Base-by-base conservation (phyloP, 2,329 filamentous ascomycete genomes). In the Arthrobotrys pseudoclavata region DNA sequence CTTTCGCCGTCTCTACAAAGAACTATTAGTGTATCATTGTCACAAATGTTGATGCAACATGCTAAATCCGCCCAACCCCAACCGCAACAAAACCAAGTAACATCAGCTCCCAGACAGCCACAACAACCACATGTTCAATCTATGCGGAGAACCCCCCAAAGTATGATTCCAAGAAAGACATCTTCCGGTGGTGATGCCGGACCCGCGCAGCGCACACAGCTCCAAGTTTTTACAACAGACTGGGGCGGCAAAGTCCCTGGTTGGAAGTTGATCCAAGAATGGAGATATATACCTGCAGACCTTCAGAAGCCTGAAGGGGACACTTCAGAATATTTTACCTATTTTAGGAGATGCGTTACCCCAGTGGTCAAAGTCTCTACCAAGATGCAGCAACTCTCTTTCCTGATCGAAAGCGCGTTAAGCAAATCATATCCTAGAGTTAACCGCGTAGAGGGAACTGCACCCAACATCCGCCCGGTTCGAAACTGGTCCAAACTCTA, bases 401-500 rank as follows among this genome's bases (percentile, higher is more conserved):
- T 76, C 34, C 4, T 47, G 18, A 52, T 76, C 18, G 66, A 67
- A 7, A 57, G 9, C 12, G 53, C 66, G 9, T 26, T 76, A 7
- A 34, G 57, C 26, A 76, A 67, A 29, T 69, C 72, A 15, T 53
- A 52, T 24, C 52, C 31, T 2, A 76, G 70, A 20, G n/a, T 20
- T 12, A 66, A 61, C 7, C 48, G 66, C 12, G 52, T 37, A 0
- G 72, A 70, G 12, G 72, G 72, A 9, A 70, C 60, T 4, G 64
- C 66, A 9, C 31, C 64, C 13, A 61, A 66, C 15, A 7, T 47
- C 12, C 72, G 72, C n/a, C 66, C 66, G 1, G 60, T 76, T 42
- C 34, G 34, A 15, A 66, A 67, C 13, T 22, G 66, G 31, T 70
- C 72, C 1, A 76, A 76, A 22, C 18, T 76, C 7, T 90, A 91